Evolutionary conservation across 495 filamentous ascomycete genomes (phyloP).

Genomic region (Neurospora terricola): DNA sequence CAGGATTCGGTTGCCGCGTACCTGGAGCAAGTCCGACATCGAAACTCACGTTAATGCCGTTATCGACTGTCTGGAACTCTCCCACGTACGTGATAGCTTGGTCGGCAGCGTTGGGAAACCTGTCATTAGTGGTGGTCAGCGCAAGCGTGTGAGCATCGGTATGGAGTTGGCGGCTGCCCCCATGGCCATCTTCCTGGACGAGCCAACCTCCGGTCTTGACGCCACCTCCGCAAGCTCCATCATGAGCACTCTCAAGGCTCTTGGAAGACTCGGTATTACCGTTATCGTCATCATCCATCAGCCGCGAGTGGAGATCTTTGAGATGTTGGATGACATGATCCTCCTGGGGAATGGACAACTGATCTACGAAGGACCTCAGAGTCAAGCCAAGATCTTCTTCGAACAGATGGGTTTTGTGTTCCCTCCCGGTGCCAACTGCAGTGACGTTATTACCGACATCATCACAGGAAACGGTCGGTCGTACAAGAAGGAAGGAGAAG

Average conservation of each 20-base stretch:
- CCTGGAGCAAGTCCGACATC: slow-evolving; percentile 29
- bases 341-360: slow-evolving; percentile 34
- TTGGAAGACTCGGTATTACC: slow-evolving; percentile 35
- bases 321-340: slow-evolving; percentile 36
- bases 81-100: slow-evolving; percentile 31
- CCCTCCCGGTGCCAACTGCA: slow-evolving; percentile 31
- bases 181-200: slow-evolving; percentile 55
- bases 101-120: slow-evolving; percentile 36
- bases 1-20: slow-evolving; percentile 35
- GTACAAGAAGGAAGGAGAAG: slow-evolving; percentile 36
- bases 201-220: slow-evolving; percentile 56
- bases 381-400: slow-evolving; percentile 32
- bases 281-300: slow-evolving; percentile 39
- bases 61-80: slow-evolving; percentile 35
- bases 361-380: slow-evolving; percentile 31
- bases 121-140: slow-evolving; percentile 39
- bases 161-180: slow-evolving; percentile 57
- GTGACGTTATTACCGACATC: slow-evolving; percentile 42
- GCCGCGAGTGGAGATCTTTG: slow-evolving; percentile 38
- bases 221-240: slow-evolving; percentile 53
- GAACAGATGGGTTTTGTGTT: slow-evolving; percentile 34
- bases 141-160: slow-evolving; percentile 43
- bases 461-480: slow-evolving; percentile 36
- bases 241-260: slow-evolving; percentile 38
- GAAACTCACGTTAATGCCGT: slow-evolving; percentile 33